These are phyloP conservation scores for Pseudogymnoascus sp. DNA, from an alignment of 2,329 filamentous ascomycete species.

Conservation along the genomic window DNA sequence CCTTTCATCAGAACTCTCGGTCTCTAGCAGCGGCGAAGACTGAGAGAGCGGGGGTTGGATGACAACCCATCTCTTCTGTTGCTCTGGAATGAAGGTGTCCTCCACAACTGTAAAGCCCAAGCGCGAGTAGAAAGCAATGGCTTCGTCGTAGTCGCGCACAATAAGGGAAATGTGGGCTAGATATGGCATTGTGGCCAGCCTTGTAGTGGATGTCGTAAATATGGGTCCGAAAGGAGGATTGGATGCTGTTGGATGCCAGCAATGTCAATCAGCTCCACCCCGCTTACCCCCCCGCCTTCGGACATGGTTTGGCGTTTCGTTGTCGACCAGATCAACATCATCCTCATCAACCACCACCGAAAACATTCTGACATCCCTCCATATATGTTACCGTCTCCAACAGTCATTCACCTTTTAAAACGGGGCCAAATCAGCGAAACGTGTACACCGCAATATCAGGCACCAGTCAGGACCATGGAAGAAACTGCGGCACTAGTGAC, in stretches of 20 bases:
- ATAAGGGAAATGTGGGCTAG: not conserved
- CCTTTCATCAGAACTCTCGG: not conserved
- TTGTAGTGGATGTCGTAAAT: too few species aligned
- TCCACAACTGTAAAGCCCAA: not conserved
- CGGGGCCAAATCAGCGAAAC: conserved; percentile 51
- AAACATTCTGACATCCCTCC: not conserved
- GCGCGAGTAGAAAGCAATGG: not conserved
- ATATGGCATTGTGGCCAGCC: not conserved
- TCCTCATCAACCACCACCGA: not conserved
- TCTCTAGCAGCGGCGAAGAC: not conserved
- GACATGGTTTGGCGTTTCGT: too few species aligned
- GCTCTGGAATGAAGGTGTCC: conserved; percentile 1
- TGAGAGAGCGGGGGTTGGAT: not conserved
- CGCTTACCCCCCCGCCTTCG: too few species aligned
- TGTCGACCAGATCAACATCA: not conserved
- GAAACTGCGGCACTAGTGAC: not conserved
- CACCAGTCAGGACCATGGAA: conserved; percentile 30
- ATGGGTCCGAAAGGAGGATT: too few species aligned
- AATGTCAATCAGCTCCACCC: too few species aligned
- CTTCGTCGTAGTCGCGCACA: conserved; percentile 7
- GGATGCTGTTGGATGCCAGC: too few species aligned
- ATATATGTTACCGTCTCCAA: not conserved
- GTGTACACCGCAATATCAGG: conserved; percentile 27
- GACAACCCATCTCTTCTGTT: conserved; percentile 3
- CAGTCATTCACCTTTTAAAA: conserved; percentile 41